Evolutionary conservation across 805 yeast genomes (phyloP), one percentile per base, ranked within the genome.

Genomic region (Brettanomyces nanus): DNA sequence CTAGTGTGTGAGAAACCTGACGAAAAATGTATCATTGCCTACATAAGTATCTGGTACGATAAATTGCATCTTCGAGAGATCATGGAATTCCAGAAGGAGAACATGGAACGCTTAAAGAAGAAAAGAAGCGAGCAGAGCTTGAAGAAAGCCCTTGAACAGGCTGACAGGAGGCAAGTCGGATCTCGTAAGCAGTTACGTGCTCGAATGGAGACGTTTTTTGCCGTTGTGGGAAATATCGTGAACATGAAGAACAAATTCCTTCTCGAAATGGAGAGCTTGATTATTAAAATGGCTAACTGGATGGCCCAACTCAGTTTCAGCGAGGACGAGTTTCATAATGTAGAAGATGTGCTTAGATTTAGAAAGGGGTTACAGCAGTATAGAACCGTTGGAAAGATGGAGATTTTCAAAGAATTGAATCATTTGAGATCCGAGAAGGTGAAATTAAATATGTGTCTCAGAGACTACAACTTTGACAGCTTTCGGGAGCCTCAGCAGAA

Each of bases 21-120:
- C 44, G 85, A 79, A 44, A 69, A 73, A 45, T 67, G 78, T 29
- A 62, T 79, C 13, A 65, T 78, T 45, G 68, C 79, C 14, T 78
- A 74, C 49, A 54, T 77, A 9, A 68, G 79, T 11, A 72, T 77
- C 47, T 73, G 80, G 77, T 77, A 66, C 55, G 74, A 72, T 35
- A 59, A 62, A 18, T 67, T 68, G 36, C 48, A 39, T 21, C 31
- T 41, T n/a, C 10, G 31, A n/a, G 31, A 27, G 15, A 17, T 20
- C 17, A 19, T 19, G 25, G 18, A 19, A 22, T 9, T 14, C 10
- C n/a, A 7, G 18, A 21, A 29, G 20, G 25, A 26, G n/a, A 20
- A 27, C 19, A 18, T 25, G 17, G 18, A 23, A 6, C n/a, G n/a
- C 11, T 19, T 33, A 11, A 17, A 18, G n/a, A 17, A 13, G 14